Evolutionary conservation across 2,329 filamentous ascomycete species (phyloP), one percentile per base, ranked within the genome.

Genomic region (Penicillium sp.): DNA sequence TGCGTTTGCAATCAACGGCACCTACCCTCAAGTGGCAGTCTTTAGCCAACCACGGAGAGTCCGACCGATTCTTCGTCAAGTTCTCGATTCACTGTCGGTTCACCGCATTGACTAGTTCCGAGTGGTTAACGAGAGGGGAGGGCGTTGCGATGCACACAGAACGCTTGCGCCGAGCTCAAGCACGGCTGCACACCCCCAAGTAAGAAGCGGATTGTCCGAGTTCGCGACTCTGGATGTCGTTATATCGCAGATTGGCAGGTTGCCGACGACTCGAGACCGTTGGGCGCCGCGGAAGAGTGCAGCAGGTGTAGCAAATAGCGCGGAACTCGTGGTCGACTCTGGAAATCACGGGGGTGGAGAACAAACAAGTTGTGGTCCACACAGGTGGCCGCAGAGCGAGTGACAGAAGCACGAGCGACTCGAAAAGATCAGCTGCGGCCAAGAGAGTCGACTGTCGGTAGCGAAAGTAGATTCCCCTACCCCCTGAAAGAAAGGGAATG

Each of bases 261-360:
- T 9, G 25, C 36, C 42, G 42, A 35, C 5, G 18, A 43, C 8
- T 32, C 29, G 4, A 32, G 4, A 8, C 8, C 29, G 4, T 11
- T 32, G 7, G 8, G 11, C 3, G 29, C 29, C 29, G 29, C 29
- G 29, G 29, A 11, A 32, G 29, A 5, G 3, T 32, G 29, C 29
- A 32, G 29, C 4, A 8, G 7, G 11, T 32, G 45, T 34, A 36
- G 33, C 26, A 35, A 25, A 28, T 9, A 39, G 47, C 27, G 43
- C 49, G 41, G 41, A 37, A 27, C 39, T 32, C 33, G 32, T 39
- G 56, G 57, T 58, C 56, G 57, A 54, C 50, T 51, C 50, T 51
- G 55, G 54, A 56, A 52, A 59, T 54, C 52, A 55, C 39, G 51
- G 47, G 45, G 51, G 55, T 58, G 55, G 54, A 56, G 54, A 53